Base-by-base conservation (phyloP, 768 basidiomycete genomes). In the Chalciporus pseudorubinellus region DNA sequence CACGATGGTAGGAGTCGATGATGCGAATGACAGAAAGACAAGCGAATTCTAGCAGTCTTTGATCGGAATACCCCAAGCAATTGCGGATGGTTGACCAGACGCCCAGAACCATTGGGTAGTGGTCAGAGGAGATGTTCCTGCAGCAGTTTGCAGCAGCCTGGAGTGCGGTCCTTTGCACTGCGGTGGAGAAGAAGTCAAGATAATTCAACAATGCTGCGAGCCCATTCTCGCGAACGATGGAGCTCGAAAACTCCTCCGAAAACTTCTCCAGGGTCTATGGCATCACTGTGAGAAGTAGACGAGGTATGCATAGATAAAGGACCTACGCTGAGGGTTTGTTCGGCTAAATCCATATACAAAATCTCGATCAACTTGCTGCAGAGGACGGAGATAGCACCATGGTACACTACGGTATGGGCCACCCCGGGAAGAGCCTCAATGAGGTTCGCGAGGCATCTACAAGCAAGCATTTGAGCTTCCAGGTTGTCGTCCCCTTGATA, bases 401-500 rank as follows among this genome's bases (percentile, higher is more conserved):
- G 91, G 68, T 97, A 92, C 31, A 98, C 95, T 60, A 99, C 87
- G 40, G 92, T 94, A 65, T 98, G 94, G n/a, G 93, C 92, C 38
- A 93, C 89, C 21, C 95, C 94, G 16, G 97, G 97, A 20, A 98
- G 78, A n/a, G 94, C 95, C 70, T 98, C 97, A 92, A 98, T 95
- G 48, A 99, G 78, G 68, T 99, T 98, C 42, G 95, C 95, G 46
- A 99, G 76, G 67, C 97, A 99, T 56, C 97, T 80, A 70, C 95
- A 98, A 24, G 97, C 97, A 42, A 98, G 80, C 44, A 98, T 85
- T 70, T 98, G 95, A 46, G 93, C 92, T 72, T 98, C 95, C 24
- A 89, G 80, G 59, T 89, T 90, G 52, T 91, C 90, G 60, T 92
- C 90, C 28, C 88, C 90, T 61, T 84, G 84, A 63, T 76, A 86